Conservation (phyloP, 768 basidiomycete genomes). For the Amylocystis lapponica region DNA sequence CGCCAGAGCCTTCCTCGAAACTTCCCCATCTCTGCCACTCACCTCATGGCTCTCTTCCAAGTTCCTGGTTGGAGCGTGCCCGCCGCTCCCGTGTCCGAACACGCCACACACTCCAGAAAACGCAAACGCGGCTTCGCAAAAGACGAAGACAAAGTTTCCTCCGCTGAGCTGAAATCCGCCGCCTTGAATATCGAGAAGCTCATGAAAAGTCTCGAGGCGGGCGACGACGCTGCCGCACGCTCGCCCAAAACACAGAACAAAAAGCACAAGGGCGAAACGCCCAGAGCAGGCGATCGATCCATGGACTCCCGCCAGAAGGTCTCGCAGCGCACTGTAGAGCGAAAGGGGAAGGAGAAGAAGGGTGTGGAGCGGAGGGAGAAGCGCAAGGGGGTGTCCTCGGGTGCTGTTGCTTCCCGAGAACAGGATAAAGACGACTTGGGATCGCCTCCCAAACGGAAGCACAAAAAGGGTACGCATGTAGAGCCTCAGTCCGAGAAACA, state of each 20-base stretch:
- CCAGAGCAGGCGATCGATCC: not conserved
- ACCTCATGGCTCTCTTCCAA: conserved; percentile 28
- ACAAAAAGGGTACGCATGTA: too few relatives aligned
- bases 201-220: conserved; percentile 23
- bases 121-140: conserved; percentile 20
- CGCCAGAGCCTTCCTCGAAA: too few relatives aligned
- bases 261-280: conserved; percentile 1
- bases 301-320: not conserved
- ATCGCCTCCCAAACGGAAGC: too few relatives aligned
- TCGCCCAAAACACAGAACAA: conserved; percentile 12
- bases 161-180: conserved; percentile 18
- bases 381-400: not conserved
- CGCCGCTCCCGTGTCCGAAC: conserved; percentile 10
- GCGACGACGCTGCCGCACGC: conserved; percentile 6
- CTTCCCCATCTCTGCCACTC: too few relatives aligned
- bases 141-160: conserved; percentile 16
- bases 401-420: too few relatives aligned
- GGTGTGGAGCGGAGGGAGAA: not conserved
- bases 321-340: not conserved
- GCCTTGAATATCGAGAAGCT: conserved; percentile 30
- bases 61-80: conserved; percentile 32
- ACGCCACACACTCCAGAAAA: conserved; percentile 15
- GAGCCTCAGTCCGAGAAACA: too few relatives aligned
- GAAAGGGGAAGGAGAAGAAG: conserved; percentile 2
- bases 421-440: too few relatives aligned